Evolutionary conservation across 2,329 filamentous ascomycete species (phyloP), one percentile per base, ranked within the genome.

Genomic region (Exophiala mesophila): DNA sequence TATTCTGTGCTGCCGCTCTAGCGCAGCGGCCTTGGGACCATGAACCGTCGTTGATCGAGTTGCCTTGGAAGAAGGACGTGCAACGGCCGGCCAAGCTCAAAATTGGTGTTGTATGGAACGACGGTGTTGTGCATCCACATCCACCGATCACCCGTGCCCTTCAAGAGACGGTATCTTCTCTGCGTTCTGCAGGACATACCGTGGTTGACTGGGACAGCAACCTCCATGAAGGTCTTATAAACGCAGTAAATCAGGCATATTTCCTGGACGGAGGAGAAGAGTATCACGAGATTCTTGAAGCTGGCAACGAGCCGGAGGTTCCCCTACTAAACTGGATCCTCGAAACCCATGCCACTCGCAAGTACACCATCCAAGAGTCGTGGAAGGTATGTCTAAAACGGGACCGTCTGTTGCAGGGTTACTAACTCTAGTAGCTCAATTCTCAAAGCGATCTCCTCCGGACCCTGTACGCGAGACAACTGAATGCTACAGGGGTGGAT

Each of bases 81-180:
- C 6, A 24, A 12, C 34, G 31, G 3, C 45, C 4, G 59, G 59
- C 21, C 10, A 41, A 39, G 19, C 59, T 84, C 15, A 73, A 66
- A 29, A 65, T 86, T 41, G 82, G 67, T 3, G 72, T 85, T 18
- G 68, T 85, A 60, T 78, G 74, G 72, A 67, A 81, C 58, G 83
- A 85, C 57, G 76, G 73, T 9, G 68, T 79, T 37, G 80, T 83
- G 3, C 68, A 45, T 10, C 82, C 82, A 0, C 83, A 83, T 39
- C 81, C 82, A 2, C 82, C 82, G 0, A 70, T 85, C 2, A 62
- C 68, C 0, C 62, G 60, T 4, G 50, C 77, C 1, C 58, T 85
- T 4, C 58, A 63, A 2, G 58, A 65, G 5, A 62, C 74, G 0
- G 67, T 66, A 0, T 58, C 63, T 5, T 24, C 60, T 30, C 62